Evolutionary conservation across 208 protist genomes (phyloP).

Genomic region (Wallacemonas sp.): DNA sequence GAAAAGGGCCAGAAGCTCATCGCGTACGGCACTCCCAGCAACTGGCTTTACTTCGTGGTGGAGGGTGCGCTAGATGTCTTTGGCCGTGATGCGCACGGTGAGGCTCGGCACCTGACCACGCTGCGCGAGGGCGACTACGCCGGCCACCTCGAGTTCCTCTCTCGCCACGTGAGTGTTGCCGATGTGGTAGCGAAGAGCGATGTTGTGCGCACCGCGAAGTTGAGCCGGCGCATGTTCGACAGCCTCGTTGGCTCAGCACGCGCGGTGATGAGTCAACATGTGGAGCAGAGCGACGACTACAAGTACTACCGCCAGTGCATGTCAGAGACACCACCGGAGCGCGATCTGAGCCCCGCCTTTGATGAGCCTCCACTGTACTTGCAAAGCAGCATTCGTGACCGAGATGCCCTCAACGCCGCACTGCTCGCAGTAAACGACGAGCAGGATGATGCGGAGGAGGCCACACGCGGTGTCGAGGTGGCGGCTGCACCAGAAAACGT

Average conservation of each 20-base stretch:
- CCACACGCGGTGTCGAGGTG: not conserved
- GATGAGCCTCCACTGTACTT: conserved; percentile 36
- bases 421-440: not conserved
- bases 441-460: not conserved
- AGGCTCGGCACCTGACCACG: conserved; percentile 33
- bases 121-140: conserved; percentile 42
- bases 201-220: conserved; percentile 57
- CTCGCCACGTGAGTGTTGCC: conserved; percentile 61
- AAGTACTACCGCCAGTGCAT: conserved; percentile 41
- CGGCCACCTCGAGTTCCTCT: conserved; percentile 77
- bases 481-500: not conserved
- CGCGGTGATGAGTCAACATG: conserved; percentile 27
- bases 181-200: conserved; percentile 41
- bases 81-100: conserved; percentile 21
- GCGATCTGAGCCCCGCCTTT: conserved; percentile 39
- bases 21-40: conserved; percentile 33
- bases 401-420: conserved; percentile 11
- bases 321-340: conserved; percentile 28
- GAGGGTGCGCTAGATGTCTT: conserved; percentile 61
- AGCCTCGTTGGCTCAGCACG: conserved; percentile 28
- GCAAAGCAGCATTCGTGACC: conserved; percentile 14
- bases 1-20: conserved; percentile 57
- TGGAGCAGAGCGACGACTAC: conserved; percentile 45
- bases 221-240: conserved; percentile 75
- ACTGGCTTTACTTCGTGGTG: conserved; percentile 73